Conservation (phyloP, 257 asterid species). For the Solanum corneliomulleri region DNA sequence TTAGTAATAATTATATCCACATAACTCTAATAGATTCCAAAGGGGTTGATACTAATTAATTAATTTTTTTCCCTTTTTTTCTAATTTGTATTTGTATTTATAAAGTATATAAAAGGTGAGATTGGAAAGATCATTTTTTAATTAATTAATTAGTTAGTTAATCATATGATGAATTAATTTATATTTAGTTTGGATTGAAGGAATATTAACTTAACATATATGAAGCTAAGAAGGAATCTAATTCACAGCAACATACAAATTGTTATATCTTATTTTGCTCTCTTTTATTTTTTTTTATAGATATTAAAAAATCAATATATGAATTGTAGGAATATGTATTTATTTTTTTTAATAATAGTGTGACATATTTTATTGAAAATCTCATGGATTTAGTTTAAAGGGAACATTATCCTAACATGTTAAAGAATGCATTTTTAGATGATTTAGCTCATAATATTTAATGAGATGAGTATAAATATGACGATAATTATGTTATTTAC, state of each 20-base stretch:
- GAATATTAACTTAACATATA: neutral
- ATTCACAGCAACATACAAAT: neutral
- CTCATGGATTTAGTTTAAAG: neutral
- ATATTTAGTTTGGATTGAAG: neutral
- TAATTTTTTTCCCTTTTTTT: neutral
- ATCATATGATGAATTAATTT: neutral
- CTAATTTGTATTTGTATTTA: neutral
- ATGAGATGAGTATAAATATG: no score
- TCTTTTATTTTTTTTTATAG: neutral
- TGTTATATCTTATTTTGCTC: no score
- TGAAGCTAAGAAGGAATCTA: neutral
- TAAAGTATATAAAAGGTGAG: neutral
- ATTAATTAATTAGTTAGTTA: no score
- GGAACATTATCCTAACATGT: neutral
- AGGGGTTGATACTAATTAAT: neutral
- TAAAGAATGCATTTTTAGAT: neutral
- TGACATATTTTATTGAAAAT: neutral
- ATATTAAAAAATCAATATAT: neutral
- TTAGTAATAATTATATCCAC: neutral
- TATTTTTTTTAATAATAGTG: neutral
- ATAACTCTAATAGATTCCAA: neutral
- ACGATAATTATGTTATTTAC: no score
- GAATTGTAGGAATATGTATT: neutral
- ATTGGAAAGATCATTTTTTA: neutral
- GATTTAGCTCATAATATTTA: neutral